These are phyloP conservation scores for Globisporangium nagaii DNA, from an alignment of 352 stramenopile genomes.

Conservation along the genomic window DNA sequence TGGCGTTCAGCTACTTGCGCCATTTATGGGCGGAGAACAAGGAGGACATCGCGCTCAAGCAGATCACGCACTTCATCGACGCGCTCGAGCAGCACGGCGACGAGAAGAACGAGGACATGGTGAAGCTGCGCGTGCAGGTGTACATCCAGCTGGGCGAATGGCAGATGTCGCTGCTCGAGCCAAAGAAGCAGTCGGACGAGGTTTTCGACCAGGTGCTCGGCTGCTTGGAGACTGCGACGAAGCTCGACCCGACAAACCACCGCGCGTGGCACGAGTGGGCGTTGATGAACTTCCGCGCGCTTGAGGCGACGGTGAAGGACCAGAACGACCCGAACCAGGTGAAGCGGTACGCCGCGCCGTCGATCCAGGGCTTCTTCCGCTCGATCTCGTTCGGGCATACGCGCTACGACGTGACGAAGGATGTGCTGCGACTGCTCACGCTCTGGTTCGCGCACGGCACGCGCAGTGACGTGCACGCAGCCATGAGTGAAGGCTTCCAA, in stretches of 20 bases:
- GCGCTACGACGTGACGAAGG: constrained; percentile 92
- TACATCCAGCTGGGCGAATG: constrained; percentile 85
- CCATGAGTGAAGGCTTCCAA: constrained; percentile 85
- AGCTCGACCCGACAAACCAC: constrained; percentile 90
- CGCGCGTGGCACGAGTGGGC: constrained; percentile 98
- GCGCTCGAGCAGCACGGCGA: constrained; percentile 66
- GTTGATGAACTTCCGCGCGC: constrained; percentile 94
- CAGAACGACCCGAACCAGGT: constrained; percentile 31
- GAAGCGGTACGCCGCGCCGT: constrained; percentile 85
- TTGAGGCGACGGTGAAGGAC: constrained; percentile 62
- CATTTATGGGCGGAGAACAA: constrained; percentile 81
- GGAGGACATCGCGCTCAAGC: constrained; percentile 75
- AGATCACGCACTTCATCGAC: constrained; percentile 84
- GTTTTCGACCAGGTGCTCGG: constrained; percentile 75
- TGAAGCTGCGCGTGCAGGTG: constrained; percentile 74
- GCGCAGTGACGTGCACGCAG: constrained; percentile 80
- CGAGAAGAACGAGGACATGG: constrained; percentile 60
- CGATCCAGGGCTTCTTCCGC: constrained; percentile 97
- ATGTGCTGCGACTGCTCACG: constrained; percentile 98
- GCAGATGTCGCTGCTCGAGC: constrained; percentile 75
- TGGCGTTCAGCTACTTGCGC: constrained; percentile 77
- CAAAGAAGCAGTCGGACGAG: constrained; percentile 62
- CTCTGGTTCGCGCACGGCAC: constrained; percentile 98
- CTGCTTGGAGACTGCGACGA: constrained; percentile 77
- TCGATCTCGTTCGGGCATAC: constrained; percentile 96